Evolutionary conservation across 2,329 filamentous ascomycete species (phyloP), one percentile per base, ranked within the genome.

Genomic region (Aspergillus sojae): DNA sequence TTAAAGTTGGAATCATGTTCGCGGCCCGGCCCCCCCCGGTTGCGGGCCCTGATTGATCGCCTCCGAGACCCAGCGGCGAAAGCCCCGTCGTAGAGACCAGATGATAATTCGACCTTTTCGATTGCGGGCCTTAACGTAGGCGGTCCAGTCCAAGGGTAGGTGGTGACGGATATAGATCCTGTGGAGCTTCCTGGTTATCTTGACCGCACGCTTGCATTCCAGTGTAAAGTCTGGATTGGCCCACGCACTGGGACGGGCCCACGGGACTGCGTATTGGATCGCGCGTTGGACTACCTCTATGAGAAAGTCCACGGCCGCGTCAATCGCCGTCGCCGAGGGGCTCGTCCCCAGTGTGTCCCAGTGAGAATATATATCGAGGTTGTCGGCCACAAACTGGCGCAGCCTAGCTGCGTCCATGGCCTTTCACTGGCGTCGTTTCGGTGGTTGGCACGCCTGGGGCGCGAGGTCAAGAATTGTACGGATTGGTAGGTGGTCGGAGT

Each of bases 11-110:
- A 9, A 61, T 64, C 1, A 58, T 69, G 39, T 62, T 41, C 45
- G 60, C 62, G 61, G 64, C 62, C 70, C 61, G 34, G 66, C n/a
- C 70, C 41, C 66, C 67, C 4, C 70, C 72, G 70, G 65, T 73
- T 57, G 16, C 6, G 34, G 54, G 54, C 34, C 54, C 39, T 30
- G 1, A 23, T 14, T 12, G 14, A 36, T 12, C 19, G 54, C 23
- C 19, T 57, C 26, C 19, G 19, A 9, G 36, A 57, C 34, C 36
- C 34, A 57, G 34, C 12, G 11, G 16, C 34, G 19, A 28, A 41
- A 36, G 9, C 21, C 54, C 32, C 39, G 54, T 11, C 54, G 34
- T 12, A 57, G n/a, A 21, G 34, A 32, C 34, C 14, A 2, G 7
- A 3, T 16, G 10, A 57, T 39, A 26, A n/a, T n/a, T 23, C 39